Conservation (phyloP, 2,329 filamentous ascomycete species). For the Aureobasidium sp. region DNA sequence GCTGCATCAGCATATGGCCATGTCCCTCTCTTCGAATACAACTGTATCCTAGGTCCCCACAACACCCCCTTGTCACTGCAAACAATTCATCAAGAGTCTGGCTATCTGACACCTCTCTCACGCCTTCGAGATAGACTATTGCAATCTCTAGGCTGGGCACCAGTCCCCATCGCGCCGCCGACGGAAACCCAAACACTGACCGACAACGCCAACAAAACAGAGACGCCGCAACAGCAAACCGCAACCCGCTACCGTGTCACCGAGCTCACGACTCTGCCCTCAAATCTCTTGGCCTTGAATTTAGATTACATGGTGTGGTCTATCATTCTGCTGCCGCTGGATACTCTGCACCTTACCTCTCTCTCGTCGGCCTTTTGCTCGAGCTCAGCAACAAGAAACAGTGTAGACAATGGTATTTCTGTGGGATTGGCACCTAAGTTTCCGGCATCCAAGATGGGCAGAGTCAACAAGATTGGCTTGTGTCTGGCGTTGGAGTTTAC, state of each 20-base stretch:
- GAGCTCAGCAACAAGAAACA: not conserved
- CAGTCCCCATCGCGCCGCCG: not conserved
- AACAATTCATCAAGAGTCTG: not conserved
- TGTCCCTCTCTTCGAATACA: constrained; percentile 1
- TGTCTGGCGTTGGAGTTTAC: constrained; percentile 16
- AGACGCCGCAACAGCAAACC: not conserved
- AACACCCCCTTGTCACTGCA: not conserved
- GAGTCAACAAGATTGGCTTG: constrained; percentile 15
- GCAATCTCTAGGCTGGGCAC: constrained; percentile 3
- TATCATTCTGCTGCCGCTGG: constrained; percentile 9
- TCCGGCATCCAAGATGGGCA: not conserved
- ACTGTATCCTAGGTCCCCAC: constrained; percentile 4
- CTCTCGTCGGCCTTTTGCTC: not conserved
- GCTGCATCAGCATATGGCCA: not conserved
- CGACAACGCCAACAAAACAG: not conserved
- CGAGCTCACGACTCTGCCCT: not conserved
- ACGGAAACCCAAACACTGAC: not conserved
- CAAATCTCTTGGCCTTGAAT: constrained; percentile 7
- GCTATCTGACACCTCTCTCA: not conserved
- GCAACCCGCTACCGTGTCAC: not conserved
- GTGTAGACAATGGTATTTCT: not conserved
- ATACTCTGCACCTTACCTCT: not conserved
- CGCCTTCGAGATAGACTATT: not conserved
- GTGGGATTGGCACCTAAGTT: not conserved
- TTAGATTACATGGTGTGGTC: not conserved